Evolutionary conservation across 345 rosid species (phyloP).

Genomic region (Linum lewisii): DNA sequence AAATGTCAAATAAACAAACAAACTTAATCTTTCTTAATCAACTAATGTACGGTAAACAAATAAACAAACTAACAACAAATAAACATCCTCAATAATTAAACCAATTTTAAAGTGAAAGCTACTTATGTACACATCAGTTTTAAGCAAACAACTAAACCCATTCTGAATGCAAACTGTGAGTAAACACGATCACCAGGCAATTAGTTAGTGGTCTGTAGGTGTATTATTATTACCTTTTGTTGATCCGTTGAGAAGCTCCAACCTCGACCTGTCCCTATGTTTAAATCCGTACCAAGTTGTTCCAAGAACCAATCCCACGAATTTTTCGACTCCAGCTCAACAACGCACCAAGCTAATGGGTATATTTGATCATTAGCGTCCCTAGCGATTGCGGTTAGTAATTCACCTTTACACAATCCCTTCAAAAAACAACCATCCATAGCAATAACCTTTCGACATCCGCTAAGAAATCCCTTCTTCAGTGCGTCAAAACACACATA

Average conservation of each 20-base stretch:
- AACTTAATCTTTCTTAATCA: too few species aligned
- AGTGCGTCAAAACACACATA: not conserved
- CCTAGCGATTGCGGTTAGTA: not conserved
- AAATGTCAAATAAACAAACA: too few species aligned
- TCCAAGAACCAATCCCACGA: not conserved
- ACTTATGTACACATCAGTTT: too few species aligned
- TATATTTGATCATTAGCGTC: not conserved
- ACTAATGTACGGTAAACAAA: too few species aligned
- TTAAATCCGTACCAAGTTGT: not conserved
- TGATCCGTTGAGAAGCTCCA: not conserved
- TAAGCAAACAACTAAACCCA: too few species aligned
- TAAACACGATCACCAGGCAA: too few species aligned
- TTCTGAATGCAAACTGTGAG: too few species aligned
- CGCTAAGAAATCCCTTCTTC: not conserved
- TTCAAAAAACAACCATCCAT: not conserved
- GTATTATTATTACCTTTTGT: not conserved
- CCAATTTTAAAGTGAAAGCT: too few species aligned
- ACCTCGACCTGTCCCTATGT: not conserved
- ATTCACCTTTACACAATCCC: not conserved
- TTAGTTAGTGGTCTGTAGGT: too few species aligned
- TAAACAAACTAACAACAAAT: too few species aligned
- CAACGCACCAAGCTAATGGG: not conserved
- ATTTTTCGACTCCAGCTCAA: not conserved
- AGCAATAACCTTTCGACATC: not conserved
- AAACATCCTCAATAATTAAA: too few species aligned